Evolutionary conservation across 768 basidiomycete genomes (phyloP).

Genomic region (Holtermannia corniformis): DNA sequence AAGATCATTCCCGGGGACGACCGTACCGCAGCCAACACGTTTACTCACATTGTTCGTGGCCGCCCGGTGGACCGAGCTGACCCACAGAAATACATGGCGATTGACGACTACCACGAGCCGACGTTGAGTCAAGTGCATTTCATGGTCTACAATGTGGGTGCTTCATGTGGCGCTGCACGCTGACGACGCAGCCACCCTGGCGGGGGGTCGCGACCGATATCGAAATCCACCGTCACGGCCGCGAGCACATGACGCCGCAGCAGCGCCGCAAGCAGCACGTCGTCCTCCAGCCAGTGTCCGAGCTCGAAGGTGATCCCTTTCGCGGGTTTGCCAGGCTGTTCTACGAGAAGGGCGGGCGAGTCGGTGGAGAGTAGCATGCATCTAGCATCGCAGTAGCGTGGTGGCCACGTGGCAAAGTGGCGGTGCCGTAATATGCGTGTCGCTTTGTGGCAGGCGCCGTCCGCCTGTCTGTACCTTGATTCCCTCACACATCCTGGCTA

Average conservation of each 20-base stretch:
- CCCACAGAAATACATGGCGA: not conserved
- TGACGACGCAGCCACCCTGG: slow-evolving; percentile 20
- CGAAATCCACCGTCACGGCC: slow-evolving; percentile 15
- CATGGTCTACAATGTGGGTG: slow-evolving; percentile 31
- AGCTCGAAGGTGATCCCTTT: slow-evolving; percentile 25
- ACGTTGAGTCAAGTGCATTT: slow-evolving; percentile 29
- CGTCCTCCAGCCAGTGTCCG: slow-evolving; percentile 9
- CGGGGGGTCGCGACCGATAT: slow-evolving; percentile 37
- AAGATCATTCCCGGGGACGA: not conserved
- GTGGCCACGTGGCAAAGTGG: too few relatives aligned
- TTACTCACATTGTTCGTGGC: not conserved
- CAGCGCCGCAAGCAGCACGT: slow-evolving; percentile 7
- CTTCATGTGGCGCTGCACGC: too few relatives aligned
- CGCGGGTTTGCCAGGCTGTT: slow-evolving; percentile 30
- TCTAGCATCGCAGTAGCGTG: too few relatives aligned
- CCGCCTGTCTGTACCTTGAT: too few relatives aligned
- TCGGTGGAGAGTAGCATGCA: slow-evolving; percentile 30
- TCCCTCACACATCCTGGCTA: too few relatives aligned
- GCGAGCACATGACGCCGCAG: slow-evolving; percentile 8
- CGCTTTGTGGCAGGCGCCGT: too few relatives aligned
- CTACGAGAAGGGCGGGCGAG: slow-evolving; percentile 31
- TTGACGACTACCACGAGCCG: slow-evolving; percentile 8
- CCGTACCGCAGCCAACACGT: not conserved
- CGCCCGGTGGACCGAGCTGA: not conserved
- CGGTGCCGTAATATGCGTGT: too few relatives aligned